A percentile compares a stretch with the other conserved stretches of the same genome.
phyloP scores from a whole-genome alignment of 441 rosid genomes.

The Adansonia rubrostipa region DNA sequence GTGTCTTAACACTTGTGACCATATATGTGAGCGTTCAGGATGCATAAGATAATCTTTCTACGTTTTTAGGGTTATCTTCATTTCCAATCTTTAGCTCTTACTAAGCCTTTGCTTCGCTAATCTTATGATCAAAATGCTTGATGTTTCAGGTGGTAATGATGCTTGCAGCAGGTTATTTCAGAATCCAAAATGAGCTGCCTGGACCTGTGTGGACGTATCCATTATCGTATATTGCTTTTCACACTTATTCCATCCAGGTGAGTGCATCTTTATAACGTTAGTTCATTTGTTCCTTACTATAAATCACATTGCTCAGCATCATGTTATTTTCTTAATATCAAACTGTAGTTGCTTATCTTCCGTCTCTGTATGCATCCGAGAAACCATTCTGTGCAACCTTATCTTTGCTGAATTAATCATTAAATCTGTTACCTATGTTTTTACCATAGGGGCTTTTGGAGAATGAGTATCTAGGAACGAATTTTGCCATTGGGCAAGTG shows the following conservation, averaged over 20 bases:
- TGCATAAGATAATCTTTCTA: not conserved
- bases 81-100: not conserved
- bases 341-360: not conserved
- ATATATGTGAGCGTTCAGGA: constrained; percentile 62
- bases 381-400: constrained; percentile 8
- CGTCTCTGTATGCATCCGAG: not conserved
- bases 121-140: constrained; percentile 11
- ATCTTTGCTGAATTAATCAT: constrained; percentile 3
- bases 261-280: not conserved
- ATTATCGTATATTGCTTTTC: constrained; percentile 80
- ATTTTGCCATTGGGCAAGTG: constrained; percentile 89
- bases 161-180: constrained; percentile 94
- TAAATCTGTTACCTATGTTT: constrained; percentile 25
- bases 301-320: constrained; percentile 7
- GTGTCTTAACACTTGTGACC: constrained; percentile 62
- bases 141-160: constrained; percentile 85
- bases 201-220: constrained; percentile 89
- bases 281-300: not conserved
- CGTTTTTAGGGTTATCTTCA: not conserved
- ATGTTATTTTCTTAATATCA: not conserved
- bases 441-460: constrained; percentile 76
- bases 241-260: constrained; percentile 90
- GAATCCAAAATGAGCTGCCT: constrained; percentile 84
- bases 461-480: constrained; percentile 86
- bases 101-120: constrained; percentile 13